A percentile compares a stretch with the other conserved stretches of the same genome.
These are phyloP conservation scores for Claviceps paspali DNA, from an alignment of 2,329 filamentous ascomycete genomes.

Conservation along the genomic window DNA sequence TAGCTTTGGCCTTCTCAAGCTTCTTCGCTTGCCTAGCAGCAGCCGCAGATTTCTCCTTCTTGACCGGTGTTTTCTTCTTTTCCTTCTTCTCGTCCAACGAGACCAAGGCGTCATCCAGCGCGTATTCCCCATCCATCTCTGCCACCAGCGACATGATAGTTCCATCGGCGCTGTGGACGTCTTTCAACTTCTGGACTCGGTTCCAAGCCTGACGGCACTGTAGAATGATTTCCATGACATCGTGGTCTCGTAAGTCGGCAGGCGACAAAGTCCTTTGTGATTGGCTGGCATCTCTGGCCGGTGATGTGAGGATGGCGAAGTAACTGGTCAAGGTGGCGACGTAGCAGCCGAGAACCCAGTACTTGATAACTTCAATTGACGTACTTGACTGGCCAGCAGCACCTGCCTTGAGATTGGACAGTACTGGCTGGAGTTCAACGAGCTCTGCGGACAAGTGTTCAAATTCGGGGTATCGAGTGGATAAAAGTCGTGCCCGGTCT, in stretches of 20 bases:
- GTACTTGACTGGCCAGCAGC: constrained; percentile 35
- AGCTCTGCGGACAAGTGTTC: constrained; percentile 74
- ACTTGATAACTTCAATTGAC: constrained; percentile 53
- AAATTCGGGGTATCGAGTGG: constrained; percentile 80
- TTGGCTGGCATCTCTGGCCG: constrained; percentile 43
- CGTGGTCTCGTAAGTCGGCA: constrained; percentile 71
- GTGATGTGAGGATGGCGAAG: constrained; percentile 81
- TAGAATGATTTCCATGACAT: constrained; percentile 74
- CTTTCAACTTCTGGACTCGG: constrained; percentile 50
- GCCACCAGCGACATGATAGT: constrained; percentile 10
- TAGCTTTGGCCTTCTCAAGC: constrained; percentile 37
- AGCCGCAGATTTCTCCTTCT: constrained; percentile 21
- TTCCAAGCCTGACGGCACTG: constrained; percentile 71
- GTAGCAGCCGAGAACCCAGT: constrained; percentile 72
- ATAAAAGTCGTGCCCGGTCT: constrained; percentile 61
- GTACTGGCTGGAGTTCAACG: constrained; percentile 49
- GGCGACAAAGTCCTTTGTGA: constrained; percentile 50
- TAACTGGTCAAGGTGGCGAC: constrained; percentile 82
- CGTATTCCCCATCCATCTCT: constrained; percentile 11
- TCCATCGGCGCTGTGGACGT: constrained; percentile 23
- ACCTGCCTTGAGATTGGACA: constrained; percentile 42
- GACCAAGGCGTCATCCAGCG: constrained; percentile 7
- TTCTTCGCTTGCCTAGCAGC: constrained; percentile 26
- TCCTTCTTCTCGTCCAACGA: constrained; percentile 13
- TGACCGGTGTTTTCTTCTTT: constrained; percentile 14